These are phyloP conservation scores for Mycena amicta DNA, from an alignment of 768 basidiomycete genomes.

Conservation along the genomic window DNA sequence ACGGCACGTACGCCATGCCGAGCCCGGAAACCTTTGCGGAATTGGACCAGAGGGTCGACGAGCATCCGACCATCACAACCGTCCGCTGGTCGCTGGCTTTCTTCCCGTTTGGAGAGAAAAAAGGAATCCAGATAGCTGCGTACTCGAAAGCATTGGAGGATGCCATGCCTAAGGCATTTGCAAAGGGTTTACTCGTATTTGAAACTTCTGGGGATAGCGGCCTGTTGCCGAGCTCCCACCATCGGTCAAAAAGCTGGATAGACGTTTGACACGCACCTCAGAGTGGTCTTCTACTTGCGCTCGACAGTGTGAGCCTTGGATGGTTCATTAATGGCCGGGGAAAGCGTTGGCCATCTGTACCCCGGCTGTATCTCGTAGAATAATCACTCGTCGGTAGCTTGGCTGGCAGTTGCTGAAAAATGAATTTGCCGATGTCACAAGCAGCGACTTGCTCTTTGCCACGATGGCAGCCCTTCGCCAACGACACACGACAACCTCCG, in stretches of 20 bases:
- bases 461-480: conserved; percentile 9
- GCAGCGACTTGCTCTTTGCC: background rate
- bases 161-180: background rate
- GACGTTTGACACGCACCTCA: too few relatives aligned
- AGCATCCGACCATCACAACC: background rate
- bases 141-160: background rate
- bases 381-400: background rate
- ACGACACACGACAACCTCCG: background rate
- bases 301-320: too few relatives aligned
- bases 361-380: too few relatives aligned
- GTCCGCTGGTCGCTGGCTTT: background rate
- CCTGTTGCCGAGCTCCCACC: too few relatives aligned
- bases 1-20: background rate
- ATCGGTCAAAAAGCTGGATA: too few relatives aligned
- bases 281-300: too few relatives aligned
- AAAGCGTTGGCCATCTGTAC: too few relatives aligned
- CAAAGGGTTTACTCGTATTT: background rate
- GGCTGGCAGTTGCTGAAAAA: background rate
- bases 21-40: background rate
- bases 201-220: background rate
- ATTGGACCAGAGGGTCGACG: background rate
- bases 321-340: too few relatives aligned
- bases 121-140: background rate
- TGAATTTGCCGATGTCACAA: background rate
- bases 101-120: background rate